A percentile compares a stretch with the other conserved stretches of the same genome.
These are phyloP conservation scores for Candida oleophila DNA, from an alignment of 805 yeast genomes.

Conservation along the genomic window DNA sequence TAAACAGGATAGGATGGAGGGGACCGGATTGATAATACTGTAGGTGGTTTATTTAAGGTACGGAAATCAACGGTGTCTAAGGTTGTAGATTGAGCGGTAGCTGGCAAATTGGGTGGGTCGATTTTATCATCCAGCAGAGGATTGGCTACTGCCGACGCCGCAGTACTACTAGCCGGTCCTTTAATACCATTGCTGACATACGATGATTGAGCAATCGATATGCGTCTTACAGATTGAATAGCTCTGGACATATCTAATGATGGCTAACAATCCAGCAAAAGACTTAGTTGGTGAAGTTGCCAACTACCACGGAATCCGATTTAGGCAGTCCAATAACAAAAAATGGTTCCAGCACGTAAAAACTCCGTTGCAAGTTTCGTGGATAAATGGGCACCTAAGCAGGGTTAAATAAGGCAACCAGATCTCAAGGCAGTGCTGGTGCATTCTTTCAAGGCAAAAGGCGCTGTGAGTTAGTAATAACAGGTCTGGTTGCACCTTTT, in stretches of 20 bases:
- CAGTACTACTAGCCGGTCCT: no score
- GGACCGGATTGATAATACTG: slow-evolving; percentile 48
- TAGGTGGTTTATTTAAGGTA: slow-evolving; percentile 45
- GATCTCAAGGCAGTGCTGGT: no score
- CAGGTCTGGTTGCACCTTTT: no score
- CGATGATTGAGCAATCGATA: slow-evolving; percentile 12
- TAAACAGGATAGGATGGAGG: slow-evolving; percentile 60
- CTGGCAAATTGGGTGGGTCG: no score
- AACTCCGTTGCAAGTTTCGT: background rate
- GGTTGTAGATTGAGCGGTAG: slow-evolving; percentile 1
- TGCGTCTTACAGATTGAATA: slow-evolving; percentile 7
- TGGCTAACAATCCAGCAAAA: no score
- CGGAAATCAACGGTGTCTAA: background rate
- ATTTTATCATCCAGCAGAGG: no score
- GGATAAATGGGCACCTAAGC: background rate
- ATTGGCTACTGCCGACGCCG: no score
- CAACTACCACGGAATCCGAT: no score
- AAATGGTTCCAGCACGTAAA: background rate
- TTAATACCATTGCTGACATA: slow-evolving; percentile 2
- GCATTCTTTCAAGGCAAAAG: no score
- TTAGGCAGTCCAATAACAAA: no score
- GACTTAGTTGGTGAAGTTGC: no score
- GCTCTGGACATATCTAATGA: slow-evolving; percentile 5
- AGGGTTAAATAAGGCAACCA: background rate
- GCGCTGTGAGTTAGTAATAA: no score